Percentiles rank a stretch among this genome's conserved stretches.
phyloP scores from a whole-genome alignment of 495 filamentous ascomycete species.

The Penicillium odoratum region DNA sequence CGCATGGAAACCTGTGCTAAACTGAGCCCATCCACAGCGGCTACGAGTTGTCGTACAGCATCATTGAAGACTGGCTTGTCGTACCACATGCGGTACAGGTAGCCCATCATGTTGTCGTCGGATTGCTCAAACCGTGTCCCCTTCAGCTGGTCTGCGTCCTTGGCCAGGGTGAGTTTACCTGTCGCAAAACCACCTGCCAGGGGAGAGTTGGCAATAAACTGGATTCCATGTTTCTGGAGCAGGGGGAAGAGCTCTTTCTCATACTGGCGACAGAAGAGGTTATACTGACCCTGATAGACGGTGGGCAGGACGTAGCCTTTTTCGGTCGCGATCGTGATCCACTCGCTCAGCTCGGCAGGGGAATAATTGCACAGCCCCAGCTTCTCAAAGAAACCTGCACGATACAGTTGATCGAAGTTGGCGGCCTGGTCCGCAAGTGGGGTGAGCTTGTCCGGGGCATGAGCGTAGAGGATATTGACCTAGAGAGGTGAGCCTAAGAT shows the following conservation, averaged over 20 bases:
- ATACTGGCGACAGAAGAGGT: constrained; percentile 36
- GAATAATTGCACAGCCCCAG: constrained; percentile 21
- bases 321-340: constrained; percentile 8
- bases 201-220: constrained; percentile 29
- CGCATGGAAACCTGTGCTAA: constrained; percentile 26
- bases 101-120: constrained; percentile 23
- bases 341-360: constrained; percentile 7
- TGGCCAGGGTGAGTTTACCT: constrained; percentile 29
- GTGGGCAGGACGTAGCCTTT: constrained; percentile 11
- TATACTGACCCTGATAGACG: constrained; percentile 36
- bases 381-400: neutral
- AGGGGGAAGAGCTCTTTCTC: constrained; percentile 54
- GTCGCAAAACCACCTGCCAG: constrained; percentile 54
- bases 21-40: neutral
- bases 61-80: constrained; percentile 24
- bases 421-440: neutral
- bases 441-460: neutral
- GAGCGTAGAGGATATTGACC: neutral
- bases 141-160: constrained; percentile 9
- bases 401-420: neutral
- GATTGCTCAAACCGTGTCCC: constrained; percentile 30
- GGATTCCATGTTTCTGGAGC: constrained; percentile 49
- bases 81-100: constrained; percentile 21
- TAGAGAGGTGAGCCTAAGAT: neutral
- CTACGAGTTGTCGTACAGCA: constrained; percentile 15